Evolutionary conservation across 306 rosid genomes (phyloP).

Genomic region (Hippophae gyantsensis): DNA sequence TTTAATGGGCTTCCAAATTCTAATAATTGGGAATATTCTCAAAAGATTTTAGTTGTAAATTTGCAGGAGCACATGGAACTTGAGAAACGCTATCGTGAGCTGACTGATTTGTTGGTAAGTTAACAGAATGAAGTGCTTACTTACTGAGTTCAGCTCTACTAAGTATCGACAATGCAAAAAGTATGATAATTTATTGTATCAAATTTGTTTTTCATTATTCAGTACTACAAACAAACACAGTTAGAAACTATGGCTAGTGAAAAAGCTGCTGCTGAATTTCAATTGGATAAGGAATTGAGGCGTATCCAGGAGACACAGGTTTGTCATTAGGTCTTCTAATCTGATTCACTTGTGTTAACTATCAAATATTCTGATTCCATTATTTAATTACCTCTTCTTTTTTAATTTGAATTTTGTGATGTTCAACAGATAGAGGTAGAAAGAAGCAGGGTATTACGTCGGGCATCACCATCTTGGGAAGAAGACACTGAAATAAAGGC

Average conservation of each 20-base stretch:
- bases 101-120: slow-evolving; percentile 89
- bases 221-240: slow-evolving; percentile 99
- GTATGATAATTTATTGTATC: slow-evolving; percentile 1
- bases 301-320: slow-evolving; percentile 86
- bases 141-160: background rate
- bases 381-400: background rate
- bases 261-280: slow-evolving; percentile 92
- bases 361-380: background rate
- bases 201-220: slow-evolving; percentile 19
- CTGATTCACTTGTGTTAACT: slow-evolving; percentile 20
- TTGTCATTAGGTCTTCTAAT: slow-evolving; percentile 21
- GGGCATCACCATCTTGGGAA: slow-evolving; percentile 89
- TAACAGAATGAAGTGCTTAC: slow-evolving; percentile 13
- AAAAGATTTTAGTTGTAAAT: slow-evolving; percentile 20
- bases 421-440: slow-evolving; percentile 79
- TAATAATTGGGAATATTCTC: background rate
- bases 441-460: slow-evolving; percentile 65
- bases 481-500: slow-evolving; percentile 82
- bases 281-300: slow-evolving; percentile 87
- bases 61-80: slow-evolving; percentile 93
- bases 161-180: slow-evolving; percentile 14
- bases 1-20: too few relatives aligned
- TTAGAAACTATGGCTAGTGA: slow-evolving; percentile 94
- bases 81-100: slow-evolving; percentile 96
- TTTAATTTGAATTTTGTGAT: slow-evolving; percentile 11